Evolutionary conservation across 2,329 filamentous ascomycete genomes (phyloP), one percentile per base, ranked within the genome.

Genomic region (Clarireedia paspali): DNA sequence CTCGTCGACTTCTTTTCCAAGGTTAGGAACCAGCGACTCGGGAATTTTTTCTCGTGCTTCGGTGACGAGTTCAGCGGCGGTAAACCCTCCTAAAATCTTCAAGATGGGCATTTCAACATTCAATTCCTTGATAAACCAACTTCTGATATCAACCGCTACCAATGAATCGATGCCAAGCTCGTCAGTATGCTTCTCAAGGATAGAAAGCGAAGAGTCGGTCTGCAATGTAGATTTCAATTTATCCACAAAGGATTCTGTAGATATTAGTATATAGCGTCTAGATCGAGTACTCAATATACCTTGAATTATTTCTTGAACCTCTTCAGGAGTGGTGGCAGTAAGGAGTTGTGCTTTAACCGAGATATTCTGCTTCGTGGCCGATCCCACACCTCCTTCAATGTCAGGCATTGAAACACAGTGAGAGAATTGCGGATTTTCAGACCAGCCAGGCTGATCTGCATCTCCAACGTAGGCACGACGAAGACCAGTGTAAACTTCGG

Each of bases 31-130:
- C 40, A 7, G 46, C 55, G 4, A 6, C 7, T 12, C 23, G 9
- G 44, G n/a, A 5, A 66, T 56, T 6, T 26, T 23, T 2, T 50
- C 27, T 5, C 70, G 46, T 2, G 68, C 64, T 6, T 52, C 39
- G n/a, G 62, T 55, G 10, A 48, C 27, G 5, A 55, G 39, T 15
- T 54, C 51, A 23, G 26, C 20, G 6, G 55, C 9, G 24, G 56
- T 45, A 17, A 23, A 39, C 6, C 51, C 51, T 6, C 56, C 51
- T 23, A 57, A 27, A 9, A 57, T 44, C 17, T 44, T 38, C n/a
- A 57, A 27, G 6, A 57, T 12, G 2, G 56, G 56, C 4, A 55
- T 14, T 30, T 55, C 47, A 15, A 55, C 20, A 10, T 46, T n/a
- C 17, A 55, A 12, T 14, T 54, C n/a, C 12, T 54, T 50, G 9